phyloP scores from a whole-genome alignment of 176 grass and related monocot species.

The Tuctoria greenei region DNA sequence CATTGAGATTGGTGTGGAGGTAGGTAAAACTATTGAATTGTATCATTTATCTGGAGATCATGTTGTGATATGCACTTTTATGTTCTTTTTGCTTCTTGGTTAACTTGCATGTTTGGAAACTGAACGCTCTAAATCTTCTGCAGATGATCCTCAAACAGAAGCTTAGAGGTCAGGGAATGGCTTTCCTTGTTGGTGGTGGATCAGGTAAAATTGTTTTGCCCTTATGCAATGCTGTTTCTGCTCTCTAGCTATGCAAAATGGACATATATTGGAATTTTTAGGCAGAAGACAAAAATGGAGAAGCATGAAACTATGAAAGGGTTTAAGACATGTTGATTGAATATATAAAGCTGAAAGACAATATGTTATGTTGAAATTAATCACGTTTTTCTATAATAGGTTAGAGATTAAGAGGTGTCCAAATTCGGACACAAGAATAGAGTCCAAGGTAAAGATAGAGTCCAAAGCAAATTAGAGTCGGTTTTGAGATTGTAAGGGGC shows the following conservation, averaged over 20 bases:
- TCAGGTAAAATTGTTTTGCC: slow-evolving; percentile 50
- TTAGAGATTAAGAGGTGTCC: too few species aligned
- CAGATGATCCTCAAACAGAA: slow-evolving; percentile 96
- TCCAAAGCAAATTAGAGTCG: too few species aligned
- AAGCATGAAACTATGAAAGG: slow-evolving; percentile 4
- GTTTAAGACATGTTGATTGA: slow-evolving; percentile 19
- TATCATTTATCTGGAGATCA: slow-evolving; percentile 18
- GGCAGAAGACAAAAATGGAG: neutral
- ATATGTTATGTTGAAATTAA: too few species aligned
- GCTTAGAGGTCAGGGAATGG: slow-evolving; percentile 87
- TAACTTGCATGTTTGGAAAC: slow-evolving; percentile 28
- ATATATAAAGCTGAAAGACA: neutral
- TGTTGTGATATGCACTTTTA: neutral
- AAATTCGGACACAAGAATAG: too few species aligned
- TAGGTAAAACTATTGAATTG: slow-evolving; percentile 34
- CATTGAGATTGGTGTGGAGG: slow-evolving; percentile 85
- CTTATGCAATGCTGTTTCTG: slow-evolving; percentile 11
- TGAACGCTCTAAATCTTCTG: slow-evolving; percentile 13
- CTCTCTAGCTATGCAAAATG: slow-evolving; percentile 5
- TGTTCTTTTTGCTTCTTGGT: slow-evolving; percentile 1
- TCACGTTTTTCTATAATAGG: too few species aligned
- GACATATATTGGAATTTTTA: neutral
- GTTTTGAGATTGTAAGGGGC: too few species aligned
- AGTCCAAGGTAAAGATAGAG: too few species aligned
- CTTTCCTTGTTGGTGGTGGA: slow-evolving; percentile 90